A percentile compares a stretch with the other conserved stretches of the same genome.
Conservation (phyloP, 2,329 filamentous ascomycete genomes). For the Ophiostoma triangulosporum region DNA sequence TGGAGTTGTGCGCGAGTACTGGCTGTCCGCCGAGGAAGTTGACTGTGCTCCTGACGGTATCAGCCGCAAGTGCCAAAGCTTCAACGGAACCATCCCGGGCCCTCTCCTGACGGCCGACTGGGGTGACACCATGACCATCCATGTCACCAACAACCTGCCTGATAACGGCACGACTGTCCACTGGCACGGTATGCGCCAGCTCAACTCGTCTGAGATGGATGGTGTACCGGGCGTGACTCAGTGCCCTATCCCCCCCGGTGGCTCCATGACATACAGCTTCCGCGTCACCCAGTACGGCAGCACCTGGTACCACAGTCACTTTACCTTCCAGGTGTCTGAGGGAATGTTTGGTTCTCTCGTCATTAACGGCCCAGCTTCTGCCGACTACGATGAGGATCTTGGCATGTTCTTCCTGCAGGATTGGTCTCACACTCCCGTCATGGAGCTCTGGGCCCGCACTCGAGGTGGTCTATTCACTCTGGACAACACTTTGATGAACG, state of each 20-base stretch:
- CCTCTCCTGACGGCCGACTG: slow-evolving; percentile 22
- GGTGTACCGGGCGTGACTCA: slow-evolving; percentile 31
- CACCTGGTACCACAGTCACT: slow-evolving; percentile 35
- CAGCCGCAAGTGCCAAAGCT: background rate
- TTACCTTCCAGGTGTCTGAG: slow-evolving; percentile 36
- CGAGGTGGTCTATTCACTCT: slow-evolving; percentile 26
- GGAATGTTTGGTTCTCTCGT: slow-evolving; percentile 38
- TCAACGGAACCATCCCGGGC: slow-evolving; percentile 22
- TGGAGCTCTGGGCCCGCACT: slow-evolving; percentile 24
- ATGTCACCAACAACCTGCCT: slow-evolving; percentile 45
- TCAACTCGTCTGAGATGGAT: slow-evolving; percentile 29
- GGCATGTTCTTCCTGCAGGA: slow-evolving; percentile 19
- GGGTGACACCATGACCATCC: slow-evolving; percentile 36
- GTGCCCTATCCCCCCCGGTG: slow-evolving; percentile 26
- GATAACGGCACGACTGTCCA: slow-evolving; percentile 31
- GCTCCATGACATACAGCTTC: slow-evolving; percentile 23
- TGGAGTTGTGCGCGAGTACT: background rate
- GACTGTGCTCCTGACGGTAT: background rate
- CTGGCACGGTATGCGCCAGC: slow-evolving; percentile 35
- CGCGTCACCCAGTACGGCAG: slow-evolving; percentile 26
- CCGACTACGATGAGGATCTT: slow-evolving; percentile 39
- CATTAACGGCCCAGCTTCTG: slow-evolving; percentile 33
- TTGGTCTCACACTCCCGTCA: slow-evolving; percentile 43
- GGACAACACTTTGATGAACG: slow-evolving; percentile 50
- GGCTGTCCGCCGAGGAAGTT: background rate